Evolutionary conservation across 805 yeast genomes (phyloP), one percentile per base, ranked within the genome.

Genomic region (Candida pseudoglaebosa): DNA sequence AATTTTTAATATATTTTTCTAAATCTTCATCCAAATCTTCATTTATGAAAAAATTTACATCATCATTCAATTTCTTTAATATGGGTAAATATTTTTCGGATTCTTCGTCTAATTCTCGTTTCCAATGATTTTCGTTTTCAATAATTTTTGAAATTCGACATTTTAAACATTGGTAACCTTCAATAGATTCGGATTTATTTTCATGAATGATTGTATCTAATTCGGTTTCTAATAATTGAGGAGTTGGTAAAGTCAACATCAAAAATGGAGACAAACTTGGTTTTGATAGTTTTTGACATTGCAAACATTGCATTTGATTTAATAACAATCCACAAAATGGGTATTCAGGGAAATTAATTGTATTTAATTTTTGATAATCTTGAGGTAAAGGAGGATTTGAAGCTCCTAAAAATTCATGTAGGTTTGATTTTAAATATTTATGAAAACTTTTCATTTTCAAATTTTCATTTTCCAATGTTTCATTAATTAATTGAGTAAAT

Each of bases 401-500:
- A 3, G 6, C 10, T n/a, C 32, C 34, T 22, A 26, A 30, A 31
- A 42, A 28, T 17, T 33, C 29, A 21, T 33, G 48, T 28, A 44
- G 34, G 22, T 42, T 36, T 16, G 32, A 29, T 13, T 34, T 29
- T 9, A 39, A 13, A 28, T 56, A 34, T 32, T 38, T 44, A 36
- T 48, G 49, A 24, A 61, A 47, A 34, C 64, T 65, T 34, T 61
- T 65, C 56, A 80, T 42, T 32, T 60, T 62, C 7, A 65, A 50
- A 47, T 75, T 70, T 54, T 91, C 97, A 39, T 71, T 72, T 36
- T 83, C 80, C 36, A 93, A 65, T 0, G 91, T 81, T 51, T 90
- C 95, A 16, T 91, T 63, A 15, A 90, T 71, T 37, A 87, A 61
- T 55, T 88, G 95, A 21, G 91, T 75, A 46, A 93, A 70, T 53